Percentiles rank a stretch among this genome's conserved stretches.
phyloP scores from a whole-genome alignment of 31 red algal genomes.

The Asparagopsis taxiformis region DNA sequence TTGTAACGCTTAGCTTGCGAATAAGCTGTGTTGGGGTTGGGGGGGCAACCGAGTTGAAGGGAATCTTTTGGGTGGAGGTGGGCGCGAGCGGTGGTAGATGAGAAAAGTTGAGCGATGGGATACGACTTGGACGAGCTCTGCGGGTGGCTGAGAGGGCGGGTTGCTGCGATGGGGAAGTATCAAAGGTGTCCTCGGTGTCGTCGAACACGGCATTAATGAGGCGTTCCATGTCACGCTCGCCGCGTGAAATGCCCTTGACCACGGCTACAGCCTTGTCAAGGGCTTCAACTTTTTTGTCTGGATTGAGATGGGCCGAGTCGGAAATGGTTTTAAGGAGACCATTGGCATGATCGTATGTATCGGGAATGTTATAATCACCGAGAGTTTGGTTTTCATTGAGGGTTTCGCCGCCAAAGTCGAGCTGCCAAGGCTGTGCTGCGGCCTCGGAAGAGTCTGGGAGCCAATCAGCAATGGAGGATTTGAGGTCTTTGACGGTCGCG shows the following conservation, averaged over 20 bases:
- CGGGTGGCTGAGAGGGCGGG: conserved; percentile 25
- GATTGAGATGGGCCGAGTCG: conserved; percentile 30
- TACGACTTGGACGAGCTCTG: conserved; percentile 24
- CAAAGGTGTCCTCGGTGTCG: conserved; percentile 18
- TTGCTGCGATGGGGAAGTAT: conserved; percentile 26
- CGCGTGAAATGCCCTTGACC: conserved; percentile 41
- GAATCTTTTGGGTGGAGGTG: neutral
- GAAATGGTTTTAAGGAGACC: conserved; percentile 61
- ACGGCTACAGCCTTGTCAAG: conserved; percentile 59
- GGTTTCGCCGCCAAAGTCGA: conserved; percentile 46
- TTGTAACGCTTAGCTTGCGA: conserved; percentile 14
- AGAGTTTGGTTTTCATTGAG: conserved; percentile 41
- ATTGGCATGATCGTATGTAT: conserved; percentile 67
- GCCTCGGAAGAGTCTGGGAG: conserved; percentile 8
- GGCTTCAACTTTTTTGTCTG: conserved; percentile 51
- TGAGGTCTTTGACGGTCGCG: conserved; percentile 60
- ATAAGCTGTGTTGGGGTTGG: conserved; percentile 61
- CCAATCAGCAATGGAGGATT: conserved; percentile 39
- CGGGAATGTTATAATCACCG: conserved; percentile 63
- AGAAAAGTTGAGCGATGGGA: conserved; percentile 40
- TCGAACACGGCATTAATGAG: conserved; percentile 54
- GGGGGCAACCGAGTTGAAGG: conserved; percentile 19
- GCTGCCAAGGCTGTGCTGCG: conserved; percentile 4
- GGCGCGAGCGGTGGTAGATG: conserved; percentile 14
- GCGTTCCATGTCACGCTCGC: conserved; percentile 62